Evolutionary conservation across 192 early-diverging fungal genomes (phyloP).

Genomic region (Coemansia sp.): DNA sequence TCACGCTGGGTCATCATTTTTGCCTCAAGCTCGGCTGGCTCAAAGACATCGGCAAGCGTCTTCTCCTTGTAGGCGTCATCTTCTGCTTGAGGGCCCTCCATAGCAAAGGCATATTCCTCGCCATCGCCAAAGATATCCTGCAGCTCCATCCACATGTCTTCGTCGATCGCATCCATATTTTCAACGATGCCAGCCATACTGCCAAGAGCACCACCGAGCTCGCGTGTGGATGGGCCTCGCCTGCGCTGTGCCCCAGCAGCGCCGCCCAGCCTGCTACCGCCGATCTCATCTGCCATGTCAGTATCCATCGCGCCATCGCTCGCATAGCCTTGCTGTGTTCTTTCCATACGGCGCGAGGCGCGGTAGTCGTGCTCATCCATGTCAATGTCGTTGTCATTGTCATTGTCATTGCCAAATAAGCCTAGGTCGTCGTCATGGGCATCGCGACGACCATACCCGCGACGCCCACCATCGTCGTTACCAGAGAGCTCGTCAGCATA

Average conservation of each 20-base stretch:
- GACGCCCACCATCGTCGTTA: constrained; percentile 4
- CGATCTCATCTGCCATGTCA: constrained; percentile 1
- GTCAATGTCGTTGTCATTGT: constrained; percentile 11
- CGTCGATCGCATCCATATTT: constrained; percentile 55
- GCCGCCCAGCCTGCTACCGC: constrained; percentile 3
- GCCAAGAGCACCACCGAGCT: constrained; percentile 12
- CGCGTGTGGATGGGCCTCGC: constrained; percentile 1
- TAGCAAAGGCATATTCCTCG: constrained; percentile 76
- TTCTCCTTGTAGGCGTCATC: constrained; percentile 37
- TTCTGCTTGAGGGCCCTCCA: constrained; percentile 28
- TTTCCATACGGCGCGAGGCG: constrained; percentile 15
- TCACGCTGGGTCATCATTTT: constrained; percentile 91
- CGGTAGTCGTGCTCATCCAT: constrained; percentile 21
- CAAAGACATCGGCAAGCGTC: constrained; percentile 58
- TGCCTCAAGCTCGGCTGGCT: constrained; percentile 84
- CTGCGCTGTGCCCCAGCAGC: constrained; percentile 12
- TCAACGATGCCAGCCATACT: constrained; percentile 38
- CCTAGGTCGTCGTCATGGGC: constrained; percentile 35
- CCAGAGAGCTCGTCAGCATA: constrained; percentile 11
- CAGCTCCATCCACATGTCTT: constrained; percentile 72
- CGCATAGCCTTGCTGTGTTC: neutral
- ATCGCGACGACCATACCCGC: neutral
- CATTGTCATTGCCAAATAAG: constrained; percentile 36
- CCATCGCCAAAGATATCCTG: constrained; percentile 92
- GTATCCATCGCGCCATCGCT: constrained; percentile 5